Evolutionary conservation across 768 basidiomycete species (phyloP).

Genomic region (Coprinellus micaceus): DNA sequence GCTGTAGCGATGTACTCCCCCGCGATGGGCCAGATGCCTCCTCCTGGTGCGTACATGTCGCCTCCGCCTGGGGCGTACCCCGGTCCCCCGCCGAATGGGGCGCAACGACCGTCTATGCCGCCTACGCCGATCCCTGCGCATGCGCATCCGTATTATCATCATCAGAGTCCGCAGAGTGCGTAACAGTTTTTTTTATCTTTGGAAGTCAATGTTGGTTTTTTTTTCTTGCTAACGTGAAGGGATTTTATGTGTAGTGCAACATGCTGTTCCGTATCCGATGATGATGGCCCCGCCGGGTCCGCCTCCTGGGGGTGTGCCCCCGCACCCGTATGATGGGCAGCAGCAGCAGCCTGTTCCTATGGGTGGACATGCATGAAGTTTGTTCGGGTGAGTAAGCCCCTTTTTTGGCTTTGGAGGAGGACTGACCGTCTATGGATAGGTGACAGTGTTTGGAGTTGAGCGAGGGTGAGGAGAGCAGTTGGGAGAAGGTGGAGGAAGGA

Average conservation of each 20-base stretch:
- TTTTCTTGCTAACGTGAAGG: slow-evolving; percentile 21
- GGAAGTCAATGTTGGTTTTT: slow-evolving; percentile 28
- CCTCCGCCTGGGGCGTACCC: slow-evolving; percentile 76
- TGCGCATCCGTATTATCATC: slow-evolving; percentile 85
- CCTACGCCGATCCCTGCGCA: slow-evolving; percentile 85
- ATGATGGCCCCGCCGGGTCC: slow-evolving; percentile 80
- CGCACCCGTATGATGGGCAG: slow-evolving; percentile 72
- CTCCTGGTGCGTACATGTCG: slow-evolving; percentile 76
- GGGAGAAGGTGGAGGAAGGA: too few species aligned
- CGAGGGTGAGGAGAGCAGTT: too few species aligned
- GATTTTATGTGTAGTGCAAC: slow-evolving; percentile 55
- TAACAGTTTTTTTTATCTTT: too few species aligned
- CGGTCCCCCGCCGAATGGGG: slow-evolving; percentile 73
- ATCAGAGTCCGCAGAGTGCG: slow-evolving; percentile 81
- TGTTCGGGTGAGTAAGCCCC: too few species aligned
- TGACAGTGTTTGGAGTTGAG: too few species aligned
- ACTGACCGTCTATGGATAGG: too few species aligned
- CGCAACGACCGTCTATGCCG: slow-evolving; percentile 85
- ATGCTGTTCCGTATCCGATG: slow-evolving; percentile 86
- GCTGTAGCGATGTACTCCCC: slow-evolving; percentile 75
- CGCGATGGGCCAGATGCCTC: slow-evolving; percentile 84
- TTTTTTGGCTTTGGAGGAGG: too few species aligned
- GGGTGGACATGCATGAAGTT: slow-evolving; percentile 67
- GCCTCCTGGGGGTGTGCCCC: slow-evolving; percentile 49
- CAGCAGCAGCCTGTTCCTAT: slow-evolving; percentile 69